Conservation (phyloP, 257 asterid species). For the Oldenlandia corymbosa region DNA sequence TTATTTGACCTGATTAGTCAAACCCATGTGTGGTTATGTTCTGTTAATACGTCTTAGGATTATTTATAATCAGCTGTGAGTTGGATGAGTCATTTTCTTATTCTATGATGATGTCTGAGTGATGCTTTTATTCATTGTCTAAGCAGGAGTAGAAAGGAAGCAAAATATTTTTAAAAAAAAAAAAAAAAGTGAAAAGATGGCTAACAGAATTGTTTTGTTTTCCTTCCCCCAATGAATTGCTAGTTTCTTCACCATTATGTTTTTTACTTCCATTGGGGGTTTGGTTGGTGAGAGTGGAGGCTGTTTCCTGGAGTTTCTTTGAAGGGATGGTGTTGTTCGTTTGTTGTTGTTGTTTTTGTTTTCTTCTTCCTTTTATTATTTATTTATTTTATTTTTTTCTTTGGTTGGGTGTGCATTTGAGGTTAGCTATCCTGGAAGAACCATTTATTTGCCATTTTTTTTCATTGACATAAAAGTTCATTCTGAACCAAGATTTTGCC, state of each 20-base stretch:
- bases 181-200: slow-evolving; percentile 33
- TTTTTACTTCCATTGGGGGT: slow-evolving; percentile 31
- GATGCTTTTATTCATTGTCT: slow-evolving; percentile 27
- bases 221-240: slow-evolving; percentile 20
- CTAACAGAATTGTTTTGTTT: slow-evolving; percentile 33
- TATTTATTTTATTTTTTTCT: slow-evolving; percentile 32
- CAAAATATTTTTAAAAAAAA: too few species aligned
- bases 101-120: slow-evolving; percentile 32
- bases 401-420: slow-evolving; percentile 26
- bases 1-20: not conserved
- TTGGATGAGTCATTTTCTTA: slow-evolving; percentile 24
- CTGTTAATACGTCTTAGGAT: slow-evolving; percentile 1
- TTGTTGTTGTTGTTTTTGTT: too few species aligned
- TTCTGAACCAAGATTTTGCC: slow-evolving; percentile 32
- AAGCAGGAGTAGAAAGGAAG: slow-evolving; percentile 59
- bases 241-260: slow-evolving; percentile 20
- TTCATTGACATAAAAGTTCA: slow-evolving; percentile 16
- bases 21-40: not conserved
- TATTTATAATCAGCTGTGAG: slow-evolving; percentile 20
- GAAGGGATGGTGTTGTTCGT: slow-evolving; percentile 56
- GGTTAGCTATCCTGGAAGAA: slow-evolving; percentile 21
- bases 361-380: too few species aligned
- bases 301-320: slow-evolving; percentile 75
- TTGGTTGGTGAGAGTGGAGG: slow-evolving; percentile 94
- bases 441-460: slow-evolving; percentile 19